Evolutionary conservation across 2,329 filamentous ascomycete species (phyloP), one percentile per base, ranked within the genome.

Genomic region (Trichoderma endophyticum): DNA sequence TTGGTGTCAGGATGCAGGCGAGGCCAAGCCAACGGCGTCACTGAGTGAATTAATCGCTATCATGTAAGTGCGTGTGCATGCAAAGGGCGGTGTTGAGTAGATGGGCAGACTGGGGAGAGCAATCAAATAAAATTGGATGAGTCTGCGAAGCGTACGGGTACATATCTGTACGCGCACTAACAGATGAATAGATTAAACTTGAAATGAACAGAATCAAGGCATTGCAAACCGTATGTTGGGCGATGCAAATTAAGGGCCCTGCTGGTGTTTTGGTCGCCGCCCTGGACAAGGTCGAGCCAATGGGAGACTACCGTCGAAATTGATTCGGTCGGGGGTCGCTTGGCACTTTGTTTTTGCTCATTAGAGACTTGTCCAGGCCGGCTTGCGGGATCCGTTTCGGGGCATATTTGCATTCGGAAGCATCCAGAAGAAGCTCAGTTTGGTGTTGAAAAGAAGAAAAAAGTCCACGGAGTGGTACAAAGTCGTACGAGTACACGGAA

Each of bases 181-280:
- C 9, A 57, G 64, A 11, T 3, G 54, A 30, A 30, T n/a, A 67
- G 24, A 67, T 30, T 14, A 28, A 43, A 36, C 34, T 63, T 8
- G 60, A 63, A 63, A 63, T 63, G 60, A 63, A 43, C 4, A 28
- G 14, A 43, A n/a, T 18, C 51, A 57, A 43, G 32, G 64, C 64
- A 59, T 67, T 43, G 64, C 51, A 39, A n/a, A 39, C 32, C 18
- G 64, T 56, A 51, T n/a, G 54, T 60, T 69, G 65, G 65, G 18
- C 26, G 54, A 39, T 60, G 34, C 57, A 60, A 70, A 70, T 70
- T 70, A 68, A 68, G 65, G 65, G 57, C 66, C 39, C 36, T 70
- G 65, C 51, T 68, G 65, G 65, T 68, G 65, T 68, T 70, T 70
- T 62, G 66, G 57, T 51, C 57, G 36, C 56, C 36, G 66, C 57